A percentile compares a stretch with the other conserved stretches of the same genome.
phyloP scores from a whole-genome alignment of 805 yeast species.

The Candida andamanensis region DNA sequence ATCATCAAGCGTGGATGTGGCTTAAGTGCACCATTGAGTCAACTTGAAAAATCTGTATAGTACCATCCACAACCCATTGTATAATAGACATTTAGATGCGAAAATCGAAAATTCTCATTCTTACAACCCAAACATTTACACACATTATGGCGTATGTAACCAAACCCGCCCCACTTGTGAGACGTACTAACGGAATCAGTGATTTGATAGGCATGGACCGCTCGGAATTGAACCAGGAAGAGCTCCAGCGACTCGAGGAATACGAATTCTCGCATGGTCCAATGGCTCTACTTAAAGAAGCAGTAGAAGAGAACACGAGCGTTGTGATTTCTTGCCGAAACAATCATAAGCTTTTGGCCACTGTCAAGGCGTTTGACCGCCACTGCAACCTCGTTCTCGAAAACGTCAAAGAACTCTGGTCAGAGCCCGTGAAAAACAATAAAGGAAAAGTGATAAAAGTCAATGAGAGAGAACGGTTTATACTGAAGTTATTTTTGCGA shows the following conservation, averaged over 20 bases:
- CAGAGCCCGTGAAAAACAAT: constrained; percentile 53
- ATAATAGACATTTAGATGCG: constrained; percentile 3
- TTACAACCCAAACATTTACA: not conserved
- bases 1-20: constrained; percentile 73
- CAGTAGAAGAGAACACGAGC: constrained; percentile 68
- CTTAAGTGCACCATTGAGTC: constrained; percentile 79
- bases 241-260: constrained; percentile 78
- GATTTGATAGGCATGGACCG: constrained; percentile 71
- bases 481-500: constrained; percentile 83
- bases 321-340: constrained; percentile 87
- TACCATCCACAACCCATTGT: constrained; percentile 1
- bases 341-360: constrained; percentile 85
- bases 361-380: constrained; percentile 91
- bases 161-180: not conserved
- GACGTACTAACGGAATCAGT: constrained; percentile 35
- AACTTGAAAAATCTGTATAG: constrained; percentile 20
- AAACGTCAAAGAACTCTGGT: constrained; percentile 86
- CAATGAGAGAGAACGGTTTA: constrained; percentile 63
- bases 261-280: constrained; percentile 90
- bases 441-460: constrained; percentile 70
- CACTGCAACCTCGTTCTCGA: constrained; percentile 92
- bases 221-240: constrained; percentile 73
- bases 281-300: constrained; percentile 76
- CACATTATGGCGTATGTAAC: constrained; percentile 10
- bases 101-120: too few species aligned